These are phyloP conservation scores for Myotisia sp. DNA, from an alignment of 2,329 filamentous ascomycete species.

Conservation along the genomic window DNA sequence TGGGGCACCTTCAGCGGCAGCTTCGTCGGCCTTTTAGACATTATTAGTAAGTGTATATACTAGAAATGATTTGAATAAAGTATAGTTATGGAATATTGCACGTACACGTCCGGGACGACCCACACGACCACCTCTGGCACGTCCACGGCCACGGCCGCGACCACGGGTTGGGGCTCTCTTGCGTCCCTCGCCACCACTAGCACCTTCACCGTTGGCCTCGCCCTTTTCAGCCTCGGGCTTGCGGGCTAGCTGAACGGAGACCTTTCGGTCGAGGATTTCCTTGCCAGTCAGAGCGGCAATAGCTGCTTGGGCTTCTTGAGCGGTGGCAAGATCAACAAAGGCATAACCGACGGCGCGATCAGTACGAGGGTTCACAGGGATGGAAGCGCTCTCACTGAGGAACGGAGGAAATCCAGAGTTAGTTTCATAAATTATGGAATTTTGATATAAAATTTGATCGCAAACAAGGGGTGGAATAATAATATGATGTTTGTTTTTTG, in stretches of 20 bases:
- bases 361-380: conserved; percentile 98
- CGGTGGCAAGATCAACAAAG: conserved; percentile 94
- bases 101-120: conserved; percentile 54
- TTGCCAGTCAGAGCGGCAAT: conserved; percentile 92
- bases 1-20: conserved; percentile 40
- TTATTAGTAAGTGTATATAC: conserved; percentile 5
- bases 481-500: no score
- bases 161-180: conserved; percentile 44
- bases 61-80: neutral
- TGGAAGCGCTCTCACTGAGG: conserved; percentile 86
- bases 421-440: no score
- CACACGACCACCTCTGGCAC: conserved; percentile 51
- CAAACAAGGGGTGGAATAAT: no score
- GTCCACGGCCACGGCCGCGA: conserved; percentile 45
- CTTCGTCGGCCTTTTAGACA: conserved; percentile 14
- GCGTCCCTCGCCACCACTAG: conserved; percentile 52
- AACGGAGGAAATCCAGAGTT: no score
- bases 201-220: conserved; percentile 58
- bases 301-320: conserved; percentile 85
- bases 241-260: conserved; percentile 94
- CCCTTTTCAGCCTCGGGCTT: conserved; percentile 85
- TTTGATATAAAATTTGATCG: neutral
- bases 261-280: conserved; percentile 96
- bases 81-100: conserved; percentile 29
- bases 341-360: conserved; percentile 97